Evolutionary conservation across 257 asterid species (phyloP).

Genomic region (Capsicum rhomboideum): DNA sequence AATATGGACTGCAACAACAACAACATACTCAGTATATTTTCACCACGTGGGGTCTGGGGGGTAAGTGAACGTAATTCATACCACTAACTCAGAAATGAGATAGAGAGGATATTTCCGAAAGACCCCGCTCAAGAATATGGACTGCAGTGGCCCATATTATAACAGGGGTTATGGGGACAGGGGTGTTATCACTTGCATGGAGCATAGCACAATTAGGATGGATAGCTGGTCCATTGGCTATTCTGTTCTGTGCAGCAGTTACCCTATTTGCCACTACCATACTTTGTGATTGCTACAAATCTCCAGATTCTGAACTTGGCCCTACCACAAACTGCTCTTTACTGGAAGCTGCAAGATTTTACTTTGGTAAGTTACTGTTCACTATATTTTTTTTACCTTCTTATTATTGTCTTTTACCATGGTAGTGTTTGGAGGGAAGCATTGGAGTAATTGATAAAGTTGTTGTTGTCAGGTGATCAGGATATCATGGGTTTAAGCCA

Average conservation of each 20-base stretch:
- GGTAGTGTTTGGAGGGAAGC: neutral
- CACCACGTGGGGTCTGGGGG: too few relatives aligned
- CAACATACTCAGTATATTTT: too few relatives aligned
- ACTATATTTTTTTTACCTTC: neutral
- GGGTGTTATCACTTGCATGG: constrained; percentile 74
- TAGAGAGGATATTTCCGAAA: too few relatives aligned
- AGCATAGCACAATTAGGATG: constrained; percentile 67
- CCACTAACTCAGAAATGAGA: too few relatives aligned
- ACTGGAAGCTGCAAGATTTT: constrained; percentile 33
- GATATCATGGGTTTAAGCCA: too few relatives aligned
- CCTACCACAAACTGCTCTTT: constrained; percentile 32
- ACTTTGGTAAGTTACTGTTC: neutral
- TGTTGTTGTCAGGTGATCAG: too few relatives aligned
- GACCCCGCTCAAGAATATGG: too few relatives aligned
- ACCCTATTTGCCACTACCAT: constrained; percentile 35
- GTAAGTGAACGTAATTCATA: too few relatives aligned
- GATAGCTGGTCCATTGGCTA: constrained; percentile 55
- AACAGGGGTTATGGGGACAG: constrained; percentile 70
- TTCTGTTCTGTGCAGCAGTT: constrained; percentile 44
- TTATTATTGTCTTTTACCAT: neutral
- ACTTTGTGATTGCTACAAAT: constrained; percentile 44
- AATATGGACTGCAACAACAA: constrained; percentile 65
- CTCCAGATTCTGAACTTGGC: constrained; percentile 36
- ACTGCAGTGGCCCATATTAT: constrained; percentile 66
- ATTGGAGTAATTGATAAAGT: too few relatives aligned